These are phyloP conservation scores for Sphaceloma murrayae DNA, from an alignment of 2,329 filamentous ascomycete species.

Conservation along the genomic window DNA sequence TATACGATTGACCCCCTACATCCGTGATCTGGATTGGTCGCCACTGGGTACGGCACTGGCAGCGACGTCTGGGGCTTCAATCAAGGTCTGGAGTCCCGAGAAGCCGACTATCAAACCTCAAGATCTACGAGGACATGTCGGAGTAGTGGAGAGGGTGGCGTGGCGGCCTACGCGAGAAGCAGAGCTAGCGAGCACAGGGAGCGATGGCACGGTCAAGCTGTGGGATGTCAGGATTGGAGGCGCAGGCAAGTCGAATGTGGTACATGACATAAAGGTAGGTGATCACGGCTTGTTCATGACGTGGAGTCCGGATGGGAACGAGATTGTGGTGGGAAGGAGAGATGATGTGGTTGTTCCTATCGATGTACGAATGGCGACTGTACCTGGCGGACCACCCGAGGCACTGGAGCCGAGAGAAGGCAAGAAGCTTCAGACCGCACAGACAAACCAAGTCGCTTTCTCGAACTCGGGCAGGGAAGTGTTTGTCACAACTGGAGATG, in stretches of 20 bases:
- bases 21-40: constrained; percentile 63
- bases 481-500: constrained; percentile 61
- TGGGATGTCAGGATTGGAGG: constrained; percentile 58
- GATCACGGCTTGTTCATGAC: constrained; percentile 40
- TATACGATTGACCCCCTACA: constrained; percentile 25
- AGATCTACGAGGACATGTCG: constrained; percentile 46
- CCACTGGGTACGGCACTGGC: constrained; percentile 74
- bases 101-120: constrained; percentile 63
- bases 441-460: constrained; percentile 65
- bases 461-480: constrained; percentile 63
- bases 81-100: constrained; percentile 76
- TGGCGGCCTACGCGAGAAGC: constrained; percentile 71
- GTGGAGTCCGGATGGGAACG: constrained; percentile 63
- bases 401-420: constrained; percentile 16
- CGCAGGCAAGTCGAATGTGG: constrained; percentile 38
- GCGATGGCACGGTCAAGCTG: constrained; percentile 64
- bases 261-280: constrained; percentile 52
- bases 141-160: constrained; percentile 62
- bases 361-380: constrained; percentile 24
- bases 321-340: constrained; percentile 63
- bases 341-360: constrained; percentile 37
- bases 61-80: constrained; percentile 61
- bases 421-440: constrained; percentile 24
- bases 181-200: constrained; percentile 64
- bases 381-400: constrained; percentile 16